Conservation (phyloP, 208 protist genomes). For the Acanthamoeba castellanii region DNA sequence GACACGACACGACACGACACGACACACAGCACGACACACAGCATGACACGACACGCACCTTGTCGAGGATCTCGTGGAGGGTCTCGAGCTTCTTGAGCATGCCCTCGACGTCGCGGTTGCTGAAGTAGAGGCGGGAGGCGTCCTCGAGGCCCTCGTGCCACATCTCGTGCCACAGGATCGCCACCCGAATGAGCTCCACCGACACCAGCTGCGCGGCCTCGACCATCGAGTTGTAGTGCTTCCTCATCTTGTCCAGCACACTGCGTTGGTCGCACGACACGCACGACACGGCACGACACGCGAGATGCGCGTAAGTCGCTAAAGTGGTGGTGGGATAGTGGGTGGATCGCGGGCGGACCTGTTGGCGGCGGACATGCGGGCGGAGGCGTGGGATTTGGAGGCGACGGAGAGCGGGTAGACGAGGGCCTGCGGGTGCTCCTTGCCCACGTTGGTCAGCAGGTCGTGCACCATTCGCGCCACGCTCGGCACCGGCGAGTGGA, state of each 20-base stretch:
- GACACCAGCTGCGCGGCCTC: conserved; percentile 96
- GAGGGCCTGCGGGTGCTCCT: conserved; percentile 98
- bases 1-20: no score
- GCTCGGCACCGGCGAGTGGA: conserved; percentile 93
- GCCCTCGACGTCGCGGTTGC: conserved; percentile 94
- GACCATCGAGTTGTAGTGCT: conserved; percentile 80
- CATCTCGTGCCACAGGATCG: conserved; percentile 97
- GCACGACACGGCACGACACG: neutral
- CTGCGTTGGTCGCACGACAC: no score
- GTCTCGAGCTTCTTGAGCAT: conserved; percentile 96
- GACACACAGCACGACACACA: no score
- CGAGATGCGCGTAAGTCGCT: neutral
- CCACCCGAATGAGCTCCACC: conserved; percentile 98
- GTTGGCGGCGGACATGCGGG: conserved; percentile 55
- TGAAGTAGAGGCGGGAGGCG: conserved; percentile 95
- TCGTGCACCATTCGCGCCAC: conserved; percentile 95
- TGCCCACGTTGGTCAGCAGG: conserved; percentile 96
- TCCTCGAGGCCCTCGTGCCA: conserved; percentile 95
- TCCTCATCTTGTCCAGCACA: conserved; percentile 56
- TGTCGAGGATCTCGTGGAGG: conserved; percentile 95
- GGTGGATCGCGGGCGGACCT: no score
- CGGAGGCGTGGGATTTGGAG: conserved; percentile 86
- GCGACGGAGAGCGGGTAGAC: conserved; percentile 99
- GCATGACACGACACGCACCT: conserved; percentile 39
- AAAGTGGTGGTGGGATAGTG: no score